A percentile compares a stretch with the other conserved stretches of the same genome.
Evolutionary conservation across 2,329 filamentous ascomycete genomes (phyloP).

Genomic region (Trichoderma sp.): DNA sequence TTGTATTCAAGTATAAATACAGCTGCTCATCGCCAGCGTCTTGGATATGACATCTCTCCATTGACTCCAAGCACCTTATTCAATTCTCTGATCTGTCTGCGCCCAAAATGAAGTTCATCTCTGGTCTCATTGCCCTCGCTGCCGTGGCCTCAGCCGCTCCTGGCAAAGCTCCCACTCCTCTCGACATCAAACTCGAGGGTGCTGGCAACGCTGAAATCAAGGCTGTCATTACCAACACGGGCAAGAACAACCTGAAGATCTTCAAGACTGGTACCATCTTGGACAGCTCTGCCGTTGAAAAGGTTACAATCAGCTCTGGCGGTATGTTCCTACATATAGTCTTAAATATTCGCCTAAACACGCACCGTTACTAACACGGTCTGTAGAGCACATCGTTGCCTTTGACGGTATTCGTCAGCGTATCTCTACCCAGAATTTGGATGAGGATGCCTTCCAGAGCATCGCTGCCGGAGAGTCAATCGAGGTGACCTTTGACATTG

Average conservation of each 20-base stretch:
- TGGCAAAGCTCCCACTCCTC: slow-evolving; percentile 38
- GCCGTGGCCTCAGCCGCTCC: slow-evolving; percentile 37
- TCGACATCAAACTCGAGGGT: slow-evolving; percentile 46
- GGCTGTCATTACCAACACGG: slow-evolving; percentile 52
- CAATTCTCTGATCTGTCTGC: neutral
- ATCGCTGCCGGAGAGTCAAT: slow-evolving; percentile 49
- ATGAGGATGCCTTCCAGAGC: slow-evolving; percentile 47
- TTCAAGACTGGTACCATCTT: slow-evolving; percentile 54
- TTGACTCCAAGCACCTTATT: neutral
- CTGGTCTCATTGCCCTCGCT: slow-evolving; percentile 35
- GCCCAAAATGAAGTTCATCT: slow-evolving; percentile 40
- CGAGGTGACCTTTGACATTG: slow-evolving; percentile 52
- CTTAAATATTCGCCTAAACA: neutral
- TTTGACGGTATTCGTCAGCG: slow-evolving; percentile 55
- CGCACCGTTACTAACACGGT: neutral
- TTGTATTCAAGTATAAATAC: slow-evolving; percentile 2
- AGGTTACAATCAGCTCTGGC: slow-evolving; percentile 48
- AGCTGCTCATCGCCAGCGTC: neutral
- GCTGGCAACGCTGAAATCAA: slow-evolving; percentile 52
- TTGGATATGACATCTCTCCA: neutral
- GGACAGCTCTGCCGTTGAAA: slow-evolving; percentile 51
- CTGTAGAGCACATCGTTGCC: slow-evolving; percentile 37
- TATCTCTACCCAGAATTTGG: slow-evolving; percentile 43
- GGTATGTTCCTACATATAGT: slow-evolving; percentile 29
- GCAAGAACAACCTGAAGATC: slow-evolving; percentile 46